Evolutionary conservation across 2,329 filamentous ascomycete genomes (phyloP), one percentile per base, ranked within the genome.

Genomic region (Elsinoe australis): DNA sequence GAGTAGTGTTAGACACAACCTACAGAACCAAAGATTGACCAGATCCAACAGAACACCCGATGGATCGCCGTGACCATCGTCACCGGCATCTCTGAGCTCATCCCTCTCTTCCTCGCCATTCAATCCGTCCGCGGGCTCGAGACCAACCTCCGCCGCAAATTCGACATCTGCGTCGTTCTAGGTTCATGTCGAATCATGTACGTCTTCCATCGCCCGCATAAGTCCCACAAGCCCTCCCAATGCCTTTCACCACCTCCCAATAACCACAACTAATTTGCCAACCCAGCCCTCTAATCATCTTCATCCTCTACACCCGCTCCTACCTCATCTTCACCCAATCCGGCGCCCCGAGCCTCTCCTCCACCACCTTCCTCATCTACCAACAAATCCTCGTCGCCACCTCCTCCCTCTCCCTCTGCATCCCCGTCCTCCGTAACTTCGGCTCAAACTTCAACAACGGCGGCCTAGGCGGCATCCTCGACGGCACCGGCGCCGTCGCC

Each of bases 391-490:
- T 44, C 26, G 26, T 44, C 39, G 39, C 39, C 26, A 44, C 39
- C 26, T 44, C 39, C 24, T 24, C 39, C 26, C 26, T 44, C n/a
- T 29, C 21, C n/a, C 39, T 44, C 39, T 44, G 39, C 39, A 32
- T 44, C 39, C 39, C 39, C 4, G 39, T 44, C 5, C 26, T 44
- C 2, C 39, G 39, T 26, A 44, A 44, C 39, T 44, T 44, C 10
- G 39, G 39, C 26, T 44, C 39, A n/a, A 44, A 44, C 26, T 44
- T 44, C 28, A 44, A 44, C 39, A 44, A 44, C 39, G 39, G 39
- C 39, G 39, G 39, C 24, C 39, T 44, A 31, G 39, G 39, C 39
- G 39, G 39, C 39, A 44, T 44, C 39, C 39, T 44, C 24, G 39
- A 44, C 39, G 39, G 39, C 14, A 44, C 39, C 39, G 39, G 26